Conservation (phyloP, 2,329 filamentous ascomycete genomes). For the Penicillium sp. region DNA sequence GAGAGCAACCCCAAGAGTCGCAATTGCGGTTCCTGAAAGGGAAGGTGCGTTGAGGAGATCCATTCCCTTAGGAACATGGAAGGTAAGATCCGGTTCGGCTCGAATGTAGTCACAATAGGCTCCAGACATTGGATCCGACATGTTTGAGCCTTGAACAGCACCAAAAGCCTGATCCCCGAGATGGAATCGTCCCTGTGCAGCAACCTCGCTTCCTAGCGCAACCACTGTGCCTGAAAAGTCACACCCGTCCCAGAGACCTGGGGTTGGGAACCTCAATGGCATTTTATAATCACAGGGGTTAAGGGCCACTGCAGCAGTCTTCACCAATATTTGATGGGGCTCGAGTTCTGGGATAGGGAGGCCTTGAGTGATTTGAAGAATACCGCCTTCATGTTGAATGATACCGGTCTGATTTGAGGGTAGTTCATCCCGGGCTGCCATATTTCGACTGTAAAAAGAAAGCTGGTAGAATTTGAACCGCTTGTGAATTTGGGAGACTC, state of each 20-base stretch:
- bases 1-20: conserved; percentile 25
- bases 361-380: conserved; percentile 16
- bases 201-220: conserved; percentile 18
- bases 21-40: conserved; percentile 23
- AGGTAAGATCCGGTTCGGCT: conserved; percentile 16
- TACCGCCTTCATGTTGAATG: conserved; percentile 21
- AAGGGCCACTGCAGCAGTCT: conserved; percentile 32
- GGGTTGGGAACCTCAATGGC: conserved; percentile 19
- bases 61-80: conserved; percentile 18
- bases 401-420: conserved; percentile 20
- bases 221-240: conserved; percentile 33
- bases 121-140: conserved; percentile 17
- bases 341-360: conserved; percentile 17
- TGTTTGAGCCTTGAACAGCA: conserved; percentile 35
- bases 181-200: conserved; percentile 16
- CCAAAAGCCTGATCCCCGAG: conserved; percentile 42
- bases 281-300: conserved; percentile 34
- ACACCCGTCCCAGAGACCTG: conserved; percentile 29
- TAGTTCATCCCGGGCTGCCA: background rate
- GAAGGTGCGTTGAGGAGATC: conserved; percentile 10
- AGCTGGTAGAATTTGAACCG: background rate
- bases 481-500: background rate
- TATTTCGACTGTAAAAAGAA: background rate
- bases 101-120: conserved; percentile 25
- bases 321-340: conserved; percentile 22